These are phyloP conservation scores for Alisma plantagoaquatica DNA, from an alignment of 106 monocot species.

Conservation along the genomic window DNA sequence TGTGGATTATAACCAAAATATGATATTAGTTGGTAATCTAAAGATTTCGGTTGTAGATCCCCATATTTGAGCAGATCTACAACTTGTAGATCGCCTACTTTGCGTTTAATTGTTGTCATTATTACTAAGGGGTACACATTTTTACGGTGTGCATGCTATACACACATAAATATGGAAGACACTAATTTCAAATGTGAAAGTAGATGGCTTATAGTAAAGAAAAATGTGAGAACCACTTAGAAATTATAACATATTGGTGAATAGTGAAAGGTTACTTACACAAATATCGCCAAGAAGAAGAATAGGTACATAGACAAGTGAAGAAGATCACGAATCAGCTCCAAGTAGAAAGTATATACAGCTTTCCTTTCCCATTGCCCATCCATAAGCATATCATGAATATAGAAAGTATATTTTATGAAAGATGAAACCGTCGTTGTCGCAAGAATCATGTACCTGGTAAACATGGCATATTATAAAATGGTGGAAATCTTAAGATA, in stretches of 20 bases:
- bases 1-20: too few species aligned
- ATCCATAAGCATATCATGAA: conserved; percentile 84
- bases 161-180: too few species aligned
- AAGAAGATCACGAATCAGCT: conserved; percentile 72
- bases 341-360: conserved; percentile 80
- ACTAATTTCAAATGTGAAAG: too few species aligned
- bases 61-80: too few species aligned
- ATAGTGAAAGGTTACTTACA: conserved; percentile 41
- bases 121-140: too few species aligned
- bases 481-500: background rate
- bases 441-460: conserved; percentile 78
- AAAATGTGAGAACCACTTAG: background rate
- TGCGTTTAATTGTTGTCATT: too few species aligned
- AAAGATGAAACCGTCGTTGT: conserved; percentile 67
- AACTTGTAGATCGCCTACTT: too few species aligned
- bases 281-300: conserved; percentile 73
- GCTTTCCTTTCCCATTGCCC: conserved; percentile 93
- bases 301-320: conserved; percentile 73
- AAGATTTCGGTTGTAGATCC: too few species aligned
- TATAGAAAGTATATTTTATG: conserved; percentile 75
- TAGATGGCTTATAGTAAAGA: too few species aligned
- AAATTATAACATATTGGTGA: too few species aligned
- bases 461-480: background rate
- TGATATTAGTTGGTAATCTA: too few species aligned
- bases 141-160: too few species aligned